phyloP scores from a whole-genome alignment of 495 filamentous ascomycete genomes.

The Penicillium alfredii region DNA sequence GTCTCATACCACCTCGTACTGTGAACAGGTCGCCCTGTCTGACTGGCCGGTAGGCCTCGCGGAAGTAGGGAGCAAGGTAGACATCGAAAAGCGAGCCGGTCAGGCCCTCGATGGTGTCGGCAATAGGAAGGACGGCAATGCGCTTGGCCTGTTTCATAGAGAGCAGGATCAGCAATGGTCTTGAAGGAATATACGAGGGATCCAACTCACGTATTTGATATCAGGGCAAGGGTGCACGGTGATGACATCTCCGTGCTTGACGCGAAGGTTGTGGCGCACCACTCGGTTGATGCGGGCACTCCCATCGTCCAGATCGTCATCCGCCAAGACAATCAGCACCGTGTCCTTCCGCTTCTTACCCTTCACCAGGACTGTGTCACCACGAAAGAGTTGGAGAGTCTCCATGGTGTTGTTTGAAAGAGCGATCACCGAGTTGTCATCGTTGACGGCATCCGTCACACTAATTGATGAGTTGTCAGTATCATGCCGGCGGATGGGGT shows the following conservation, averaged over 20 bases:
- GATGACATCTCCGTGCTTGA: slow-evolving; percentile 96
- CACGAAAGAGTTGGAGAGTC: slow-evolving; percentile 92
- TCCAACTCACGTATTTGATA: slow-evolving; percentile 95
- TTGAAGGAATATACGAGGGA: neutral
- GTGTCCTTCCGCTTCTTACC: slow-evolving; percentile 99
- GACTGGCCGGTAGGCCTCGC: slow-evolving; percentile 95
- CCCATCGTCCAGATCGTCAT: slow-evolving; percentile 97
- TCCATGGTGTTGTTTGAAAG: slow-evolving; percentile 99
- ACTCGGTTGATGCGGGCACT: slow-evolving; percentile 96
- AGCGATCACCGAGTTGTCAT: slow-evolving; percentile 99
- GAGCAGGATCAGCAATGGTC: slow-evolving; percentile 10
- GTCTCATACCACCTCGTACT: slow-evolving; percentile 93
- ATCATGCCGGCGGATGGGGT: slow-evolving; percentile 5
- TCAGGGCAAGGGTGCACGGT: slow-evolving; percentile 99
- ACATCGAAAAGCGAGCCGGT: slow-evolving; percentile 98
- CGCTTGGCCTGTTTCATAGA: slow-evolving; percentile 72
- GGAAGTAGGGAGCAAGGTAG: slow-evolving; percentile 98
- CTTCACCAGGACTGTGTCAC: slow-evolving; percentile 95
- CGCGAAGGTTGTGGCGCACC: slow-evolving; percentile 93
- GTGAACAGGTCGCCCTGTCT: slow-evolving; percentile 97
- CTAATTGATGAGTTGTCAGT: slow-evolving; percentile 46
- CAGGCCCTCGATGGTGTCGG: slow-evolving; percentile 94
- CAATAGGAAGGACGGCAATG: slow-evolving; percentile 96
- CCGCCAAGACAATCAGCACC: slow-evolving; percentile 91
- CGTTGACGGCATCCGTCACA: slow-evolving; percentile 95